A percentile compares a stretch with the other conserved stretches of the same genome.
phyloP scores from a whole-genome alignment of 2,329 filamentous ascomycete genomes.

The Neofusicoccum parvum region DNA sequence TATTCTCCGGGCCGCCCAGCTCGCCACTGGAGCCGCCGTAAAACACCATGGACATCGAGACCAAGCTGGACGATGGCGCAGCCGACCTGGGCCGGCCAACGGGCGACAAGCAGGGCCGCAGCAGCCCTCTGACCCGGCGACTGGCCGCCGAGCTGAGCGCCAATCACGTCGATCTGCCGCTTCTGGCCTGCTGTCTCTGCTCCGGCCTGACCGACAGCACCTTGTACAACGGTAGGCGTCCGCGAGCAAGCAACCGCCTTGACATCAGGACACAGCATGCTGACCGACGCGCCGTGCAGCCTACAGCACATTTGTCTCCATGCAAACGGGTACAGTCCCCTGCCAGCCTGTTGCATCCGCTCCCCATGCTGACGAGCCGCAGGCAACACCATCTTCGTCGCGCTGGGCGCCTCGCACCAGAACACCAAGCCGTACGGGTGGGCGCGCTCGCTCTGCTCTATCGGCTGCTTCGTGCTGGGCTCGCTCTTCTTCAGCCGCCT shows the following conservation, averaged over 20 bases:
- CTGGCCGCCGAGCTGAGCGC: constrained; percentile 55
- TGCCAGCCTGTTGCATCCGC: too few species aligned
- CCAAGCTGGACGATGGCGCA: not conserved
- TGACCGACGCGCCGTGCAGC: not conserved
- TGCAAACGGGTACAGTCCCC: constrained; percentile 68
- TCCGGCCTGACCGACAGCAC: constrained; percentile 78
- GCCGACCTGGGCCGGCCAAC: not conserved
- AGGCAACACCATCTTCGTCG: constrained; percentile 77
- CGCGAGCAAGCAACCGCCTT: not conserved
- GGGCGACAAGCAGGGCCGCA: not conserved
- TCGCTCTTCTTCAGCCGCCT: constrained; percentile 71
- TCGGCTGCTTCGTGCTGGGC: constrained; percentile 70
- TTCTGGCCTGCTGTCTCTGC: constrained; percentile 74
- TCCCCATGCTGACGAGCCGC: not conserved
- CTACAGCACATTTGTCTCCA: constrained; percentile 80
- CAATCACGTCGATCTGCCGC: constrained; percentile 66
- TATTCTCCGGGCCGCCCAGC: not conserved
- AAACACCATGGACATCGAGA: constrained; percentile 8
- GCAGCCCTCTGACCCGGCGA: not conserved
- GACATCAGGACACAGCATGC: not conserved
- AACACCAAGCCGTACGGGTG: constrained; percentile 58
- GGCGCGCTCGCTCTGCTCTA: constrained; percentile 72
- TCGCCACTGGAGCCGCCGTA: too few species aligned
- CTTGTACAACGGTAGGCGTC: constrained; percentile 61
- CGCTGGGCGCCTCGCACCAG: constrained; percentile 68